Base-by-base conservation (phyloP, 345 rosid species). In the Linum usitatissimum region DNA sequence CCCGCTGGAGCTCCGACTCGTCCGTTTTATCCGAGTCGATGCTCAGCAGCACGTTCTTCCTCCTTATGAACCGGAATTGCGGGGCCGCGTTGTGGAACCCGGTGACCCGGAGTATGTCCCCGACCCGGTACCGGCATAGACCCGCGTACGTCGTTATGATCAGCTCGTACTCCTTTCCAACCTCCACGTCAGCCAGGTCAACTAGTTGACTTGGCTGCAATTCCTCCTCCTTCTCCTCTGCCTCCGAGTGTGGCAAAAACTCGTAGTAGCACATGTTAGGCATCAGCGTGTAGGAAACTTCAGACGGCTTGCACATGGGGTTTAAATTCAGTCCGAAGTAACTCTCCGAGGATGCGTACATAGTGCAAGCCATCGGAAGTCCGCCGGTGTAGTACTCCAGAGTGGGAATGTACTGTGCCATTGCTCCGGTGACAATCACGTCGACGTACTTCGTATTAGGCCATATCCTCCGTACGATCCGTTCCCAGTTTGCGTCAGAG, bases 191-290 rank as follows among this genome's bases (percentile, higher is more conserved):
- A 4, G 75, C 94, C 0, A 93, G 88, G 59, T 93, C 90, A 14
- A 86, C 82, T 3, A 87, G 87, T 5, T 64, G 53, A 0, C 86
- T 74, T 3, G 78, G 78, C 3, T 45, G 14, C 13, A 9, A 3
- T 14, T 10, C 51, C 12, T 45, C 51, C 14, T 45, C 51, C 12
- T 45, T 14, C 0, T 45, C 51, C 51, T 45, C 51, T 9, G 13
- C 51, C 13, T 45, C 76, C 9, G 81, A 79, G 20, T 82, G 89
- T 10, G 96, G 98, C 12, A 89, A 62, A 66, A 92, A 92, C 80
- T 92, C 98, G 57, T 85, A 92, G 66, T 92, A 90, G 28, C 87
- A 90, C 98, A 92, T 92, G 86, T 85, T 87, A 3, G 98, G 98
- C 91, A 92, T 86, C 64, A 92, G 80, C 3, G 94, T 87, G 72